Base-by-base conservation (phyloP, 2,329 filamentous ascomycete species). In the Pseudocercospora vitis region DNA sequence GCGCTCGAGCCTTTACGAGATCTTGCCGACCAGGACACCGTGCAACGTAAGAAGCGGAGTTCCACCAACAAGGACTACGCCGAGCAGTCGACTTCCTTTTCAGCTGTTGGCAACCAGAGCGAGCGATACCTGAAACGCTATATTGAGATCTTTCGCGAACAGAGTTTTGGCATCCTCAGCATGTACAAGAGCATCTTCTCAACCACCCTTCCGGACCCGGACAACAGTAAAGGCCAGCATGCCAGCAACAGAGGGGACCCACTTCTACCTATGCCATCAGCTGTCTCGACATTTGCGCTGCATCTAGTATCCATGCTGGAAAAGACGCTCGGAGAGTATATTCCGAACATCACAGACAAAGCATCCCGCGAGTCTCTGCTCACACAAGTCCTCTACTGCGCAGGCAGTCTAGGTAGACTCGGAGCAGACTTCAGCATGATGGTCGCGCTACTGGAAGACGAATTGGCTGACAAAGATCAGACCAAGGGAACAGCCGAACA, bases 111-210 rank as follows among this genome's bases (percentile, higher is more conserved):
- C 0, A 91, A 95, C 66, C 94, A 97, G 70, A 96, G 91, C 1
- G 94, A 97, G 71, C 82, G 91, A 48, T 99, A 91, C 65, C 76
- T 99, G 37, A 99, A 97, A 71, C 83, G 91, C 44, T 99, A 95
- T 71, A 89, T 99, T 64, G 94, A 99, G 69, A 91, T 99, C 23
- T 97, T 97, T 70, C 87, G 94, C 48, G 94, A 99, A 72, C 94
- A 99, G 72, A 96, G 89, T 68, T 99, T 99, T 70, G 88, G 87
- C 37, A 95, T 97, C 56, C 84, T 97, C 23, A 95, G 90, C 54
- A 90, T 97, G 80, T 96, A 95, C 72, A 89, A 86, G 65, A 94
- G 87, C 65, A 90, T 97, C 50, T 95, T 95, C 65, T 85, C 87
- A 0, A 78, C 81, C 2, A 79, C 83, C 3, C 59, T 78, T 3